phyloP scores from a whole-genome alignment of 192 early-diverging fungal species.

The Coemansia sp. region DNA sequence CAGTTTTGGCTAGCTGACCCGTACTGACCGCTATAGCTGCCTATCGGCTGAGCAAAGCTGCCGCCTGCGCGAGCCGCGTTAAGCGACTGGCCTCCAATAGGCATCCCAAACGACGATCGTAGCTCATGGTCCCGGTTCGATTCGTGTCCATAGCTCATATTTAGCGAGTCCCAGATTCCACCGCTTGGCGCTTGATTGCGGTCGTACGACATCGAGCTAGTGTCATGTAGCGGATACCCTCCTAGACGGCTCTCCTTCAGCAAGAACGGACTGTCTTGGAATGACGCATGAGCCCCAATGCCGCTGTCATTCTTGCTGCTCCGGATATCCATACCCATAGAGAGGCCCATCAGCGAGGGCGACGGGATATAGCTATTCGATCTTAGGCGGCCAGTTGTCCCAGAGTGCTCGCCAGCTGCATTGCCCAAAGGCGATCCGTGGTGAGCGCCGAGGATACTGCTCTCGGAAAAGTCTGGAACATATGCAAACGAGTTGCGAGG shows the following conservation, averaged over 20 bases:
- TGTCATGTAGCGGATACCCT: conserved; percentile 36
- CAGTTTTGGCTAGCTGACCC: conserved; percentile 14
- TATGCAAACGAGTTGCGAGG: conserved; percentile 27
- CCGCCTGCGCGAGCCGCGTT: conserved; percentile 1
- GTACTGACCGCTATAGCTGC: conserved; percentile 20
- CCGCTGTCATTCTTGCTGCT: background rate
- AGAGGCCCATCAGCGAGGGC: conserved; percentile 25
- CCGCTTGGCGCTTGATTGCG: conserved; percentile 1
- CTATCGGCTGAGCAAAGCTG: conserved; percentile 17
- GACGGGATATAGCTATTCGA: conserved; percentile 43
- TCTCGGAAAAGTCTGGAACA: conserved; percentile 1
- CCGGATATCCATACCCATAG: conserved; percentile 24
- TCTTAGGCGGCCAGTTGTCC: conserved; percentile 20
- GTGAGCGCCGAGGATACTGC: background rate
- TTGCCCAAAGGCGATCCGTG: conserved; percentile 24
- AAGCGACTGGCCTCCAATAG: conserved; percentile 11
- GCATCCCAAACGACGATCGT: conserved; percentile 6
- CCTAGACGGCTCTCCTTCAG: conserved; percentile 27
- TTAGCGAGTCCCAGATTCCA: conserved; percentile 36
- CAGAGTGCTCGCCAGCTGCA: conserved; percentile 10
- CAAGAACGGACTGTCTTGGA: conserved; percentile 31
- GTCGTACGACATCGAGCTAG: conserved; percentile 19
- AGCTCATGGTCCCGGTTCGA: conserved; percentile 12
- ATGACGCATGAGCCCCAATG: conserved; percentile 6
- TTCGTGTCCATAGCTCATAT: conserved; percentile 11